Conservation (phyloP, 2,329 filamentous ascomycete species). For the Alternaria burnsii region DNA sequence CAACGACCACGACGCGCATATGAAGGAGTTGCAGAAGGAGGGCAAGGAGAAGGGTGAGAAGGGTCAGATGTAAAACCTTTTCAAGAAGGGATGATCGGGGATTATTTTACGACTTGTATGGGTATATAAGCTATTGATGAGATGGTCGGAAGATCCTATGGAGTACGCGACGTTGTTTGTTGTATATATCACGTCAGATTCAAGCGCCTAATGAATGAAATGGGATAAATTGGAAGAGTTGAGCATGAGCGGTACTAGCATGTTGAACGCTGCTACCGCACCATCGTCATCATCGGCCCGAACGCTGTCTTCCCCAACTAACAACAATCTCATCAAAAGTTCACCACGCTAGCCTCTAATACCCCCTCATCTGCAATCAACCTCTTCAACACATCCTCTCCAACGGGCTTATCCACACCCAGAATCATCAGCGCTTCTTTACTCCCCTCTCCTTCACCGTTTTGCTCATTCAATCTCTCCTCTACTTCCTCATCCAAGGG, state of each 20-base stretch:
- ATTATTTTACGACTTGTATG: neutral
- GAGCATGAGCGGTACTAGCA: neutral
- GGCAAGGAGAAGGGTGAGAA: conserved; percentile 53
- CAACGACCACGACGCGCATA: conserved; percentile 54
- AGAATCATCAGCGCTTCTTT: conserved; percentile 85
- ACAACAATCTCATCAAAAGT: conserved; percentile 36
- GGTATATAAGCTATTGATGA: no score
- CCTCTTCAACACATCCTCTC: conserved; percentile 61
- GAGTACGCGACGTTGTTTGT: neutral
- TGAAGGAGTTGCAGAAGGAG: conserved; percentile 56
- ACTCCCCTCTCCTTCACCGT: conserved; percentile 18
- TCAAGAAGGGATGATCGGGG: neutral
- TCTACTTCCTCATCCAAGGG: conserved; percentile 58
- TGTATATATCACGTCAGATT: neutral
- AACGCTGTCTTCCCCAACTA: neutral
- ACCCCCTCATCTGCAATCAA: conserved; percentile 61
- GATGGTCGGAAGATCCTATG: fast-evolving
- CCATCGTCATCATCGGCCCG: neutral
- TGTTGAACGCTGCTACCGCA: neutral
- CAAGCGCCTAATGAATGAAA: neutral
- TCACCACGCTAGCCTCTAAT: conserved; percentile 62
- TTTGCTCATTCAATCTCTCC: conserved; percentile 31
- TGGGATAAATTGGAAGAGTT: fast-evolving
- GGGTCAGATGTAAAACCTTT: conserved; percentile 34
- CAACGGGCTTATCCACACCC: conserved; percentile 73